Conservation (phyloP, 2,329 filamentous ascomycete genomes). For the Amauroascus verrucosus region DNA sequence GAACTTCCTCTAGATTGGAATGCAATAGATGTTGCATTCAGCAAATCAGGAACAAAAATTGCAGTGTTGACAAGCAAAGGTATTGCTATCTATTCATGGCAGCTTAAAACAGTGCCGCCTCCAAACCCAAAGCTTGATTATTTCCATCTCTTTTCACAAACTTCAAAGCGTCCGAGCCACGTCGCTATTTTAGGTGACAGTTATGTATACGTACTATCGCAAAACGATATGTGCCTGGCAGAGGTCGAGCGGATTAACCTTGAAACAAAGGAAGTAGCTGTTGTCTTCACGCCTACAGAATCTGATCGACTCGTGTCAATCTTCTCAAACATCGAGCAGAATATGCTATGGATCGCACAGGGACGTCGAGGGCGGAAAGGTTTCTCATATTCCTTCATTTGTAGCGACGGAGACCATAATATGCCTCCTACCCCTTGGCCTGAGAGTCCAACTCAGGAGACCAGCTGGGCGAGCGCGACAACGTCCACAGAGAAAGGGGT, state of each 20-base stretch:
- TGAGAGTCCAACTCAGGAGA: slow-evolving; percentile 29
- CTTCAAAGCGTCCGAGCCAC: slow-evolving; percentile 32
- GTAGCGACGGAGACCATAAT: slow-evolving; percentile 17
- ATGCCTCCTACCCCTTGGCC: slow-evolving; percentile 19
- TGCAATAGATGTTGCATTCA: slow-evolving; percentile 65
- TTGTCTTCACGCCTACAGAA: slow-evolving; percentile 25
- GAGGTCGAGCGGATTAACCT: slow-evolving; percentile 27
- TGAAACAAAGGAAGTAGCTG: slow-evolving; percentile 26
- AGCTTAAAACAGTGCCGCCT: slow-evolving; percentile 41
- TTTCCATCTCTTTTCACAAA: slow-evolving; percentile 28
- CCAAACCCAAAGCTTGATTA: slow-evolving; percentile 31
- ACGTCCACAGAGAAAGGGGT: slow-evolving; percentile 34
- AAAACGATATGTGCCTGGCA: slow-evolving; percentile 24
- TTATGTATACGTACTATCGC: slow-evolving; percentile 36
- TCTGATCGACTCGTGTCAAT: slow-evolving; percentile 30
- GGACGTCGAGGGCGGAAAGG: slow-evolving; percentile 20
- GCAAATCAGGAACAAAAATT: slow-evolving; percentile 52
- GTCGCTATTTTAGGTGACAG: slow-evolving; percentile 38
- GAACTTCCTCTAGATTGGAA: slow-evolving; percentile 56
- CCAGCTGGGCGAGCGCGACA: slow-evolving; percentile 31
- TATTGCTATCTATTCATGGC: slow-evolving; percentile 61
- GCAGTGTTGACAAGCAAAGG: slow-evolving; percentile 60
- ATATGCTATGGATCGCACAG: slow-evolving; percentile 32
- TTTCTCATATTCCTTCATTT: slow-evolving; percentile 27
- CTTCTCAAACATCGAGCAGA: slow-evolving; percentile 26